Conservation (phyloP, 805 yeast species). For the Cyberlindnera bimundalis region DNA sequence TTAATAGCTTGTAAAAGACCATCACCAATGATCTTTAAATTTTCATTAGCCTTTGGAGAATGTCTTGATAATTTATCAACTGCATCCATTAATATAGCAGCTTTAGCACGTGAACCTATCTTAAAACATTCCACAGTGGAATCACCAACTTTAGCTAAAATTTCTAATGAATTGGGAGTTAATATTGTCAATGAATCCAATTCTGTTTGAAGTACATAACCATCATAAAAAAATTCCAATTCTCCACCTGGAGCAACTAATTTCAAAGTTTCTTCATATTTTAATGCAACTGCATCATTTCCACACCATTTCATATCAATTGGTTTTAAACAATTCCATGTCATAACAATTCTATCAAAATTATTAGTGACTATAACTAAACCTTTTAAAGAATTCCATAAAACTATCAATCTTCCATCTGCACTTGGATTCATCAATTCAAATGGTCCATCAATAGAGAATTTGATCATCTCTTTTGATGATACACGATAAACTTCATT, state of each 20-base stretch:
- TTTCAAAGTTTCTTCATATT: conserved; percentile 57
- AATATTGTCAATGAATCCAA: conserved; percentile 69
- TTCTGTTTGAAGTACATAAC: conserved; percentile 44
- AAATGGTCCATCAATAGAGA: conserved; percentile 17
- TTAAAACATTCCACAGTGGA: conserved; percentile 61
- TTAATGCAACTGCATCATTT: conserved; percentile 71
- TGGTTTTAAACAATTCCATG: conserved; percentile 10
- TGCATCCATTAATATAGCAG: conserved; percentile 81
- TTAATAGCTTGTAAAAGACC: conserved; percentile 58
- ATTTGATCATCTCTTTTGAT: background rate
- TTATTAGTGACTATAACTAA: conserved; percentile 9
- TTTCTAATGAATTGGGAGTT: conserved; percentile 51
- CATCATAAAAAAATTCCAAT: conserved; percentile 49
- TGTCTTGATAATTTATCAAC: conserved; percentile 59
- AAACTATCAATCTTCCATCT: conserved; percentile 12
- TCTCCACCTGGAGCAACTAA: conserved; percentile 67
- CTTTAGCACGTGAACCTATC: conserved; percentile 80
- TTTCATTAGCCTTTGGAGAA: conserved; percentile 80
- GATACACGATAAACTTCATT: conserved; percentile 7
- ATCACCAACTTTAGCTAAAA: conserved; percentile 59
- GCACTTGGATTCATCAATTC: conserved; percentile 10
- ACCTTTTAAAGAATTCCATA: conserved; percentile 11
- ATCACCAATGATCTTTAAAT: conserved; percentile 53
- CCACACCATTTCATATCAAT: conserved; percentile 70
- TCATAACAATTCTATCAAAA: conserved; percentile 11